Evolutionary conservation across 257 asterid species (phyloP).

Genomic region (Salvia rosmarinus): DNA sequence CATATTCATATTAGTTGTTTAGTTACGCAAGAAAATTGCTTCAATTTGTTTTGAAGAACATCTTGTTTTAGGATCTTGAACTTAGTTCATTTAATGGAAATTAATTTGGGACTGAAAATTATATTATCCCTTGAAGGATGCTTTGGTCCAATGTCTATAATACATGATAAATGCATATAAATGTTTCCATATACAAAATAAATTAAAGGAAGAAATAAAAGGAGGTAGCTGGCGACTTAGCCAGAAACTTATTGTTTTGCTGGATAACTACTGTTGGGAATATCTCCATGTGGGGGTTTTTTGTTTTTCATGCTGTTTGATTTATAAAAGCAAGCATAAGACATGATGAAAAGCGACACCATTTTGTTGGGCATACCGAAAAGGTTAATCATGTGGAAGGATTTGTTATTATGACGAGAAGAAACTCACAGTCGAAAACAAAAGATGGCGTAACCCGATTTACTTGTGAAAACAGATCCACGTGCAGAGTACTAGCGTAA

Average conservation of each 20-base stretch:
- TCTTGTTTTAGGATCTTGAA: not conserved
- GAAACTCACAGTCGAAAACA: not conserved
- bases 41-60: not conserved
- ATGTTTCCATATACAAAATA: not conserved
- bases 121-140: not conserved
- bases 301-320: constrained; percentile 6
- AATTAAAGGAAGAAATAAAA: too few relatives aligned
- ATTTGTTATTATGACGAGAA: not conserved
- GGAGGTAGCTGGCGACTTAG: not conserved
- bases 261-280: not conserved
- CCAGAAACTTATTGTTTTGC: not conserved
- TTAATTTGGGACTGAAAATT: not conserved
- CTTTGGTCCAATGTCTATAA: too few relatives aligned
- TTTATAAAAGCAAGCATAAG: not conserved
- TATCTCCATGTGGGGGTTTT: not conserved
- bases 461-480: not conserved
- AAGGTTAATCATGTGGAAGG: too few relatives aligned
- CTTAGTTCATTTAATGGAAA: not conserved
- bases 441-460: not conserved
- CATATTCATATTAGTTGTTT: not conserved
- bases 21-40: not conserved
- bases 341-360: not conserved
- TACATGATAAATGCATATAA: too few relatives aligned
- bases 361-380: too few relatives aligned
- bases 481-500: not conserved